Base-by-base conservation (phyloP, 495 filamentous ascomycete species). In the Tuber indicum region DNA sequence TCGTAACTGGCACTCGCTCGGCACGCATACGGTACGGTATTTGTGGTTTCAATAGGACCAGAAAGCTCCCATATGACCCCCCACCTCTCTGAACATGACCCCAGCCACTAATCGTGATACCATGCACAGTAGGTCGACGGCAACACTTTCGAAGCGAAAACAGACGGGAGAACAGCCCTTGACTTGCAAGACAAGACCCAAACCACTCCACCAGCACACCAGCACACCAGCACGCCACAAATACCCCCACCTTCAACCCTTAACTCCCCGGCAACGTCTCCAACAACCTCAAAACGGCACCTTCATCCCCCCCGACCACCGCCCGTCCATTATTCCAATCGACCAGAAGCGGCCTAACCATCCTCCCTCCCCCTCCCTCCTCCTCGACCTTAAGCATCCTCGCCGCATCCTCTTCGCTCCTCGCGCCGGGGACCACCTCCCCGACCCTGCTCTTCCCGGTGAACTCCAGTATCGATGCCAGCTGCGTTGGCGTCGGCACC, bases 301-400 rank as follows among this genome's bases (percentile, higher is more conserved):
- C 66, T 58, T 82, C 81, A 74, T 83, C 78, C 32, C 71, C 81
- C 8, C 81, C 81, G 17, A 82, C 70, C 21, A 81, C 79, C 77
- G 90, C 94, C 83, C 89, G 90, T 74, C 96, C 96, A 85, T 94
- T 93, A 77, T 91, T 91, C 96, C 96, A 99, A 85, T 98, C 96
- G 41, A 99, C 96, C 73, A 94, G 89, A 82, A 97, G 84, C 71
- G 96, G 96, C 75, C 90, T 84, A 74, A 89, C 85, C 84, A 98
- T 92, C 74, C 26, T 26, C 14, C 58, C 58, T 2, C 14, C 79
- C 88, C n/a, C 88, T 87, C 4, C 81, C 87, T 79, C 87, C 85
- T 72, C 72, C 1, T 52, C 79, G 39, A 45, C 26, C 77, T 88
- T 89, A 74, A 97, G 90, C 85, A 87, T 90, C 87, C 87, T 91